Evolutionary conservation across 495 filamentous ascomycete genomes (phyloP).

Genomic region (Penicillium dipodomyicola): DNA sequence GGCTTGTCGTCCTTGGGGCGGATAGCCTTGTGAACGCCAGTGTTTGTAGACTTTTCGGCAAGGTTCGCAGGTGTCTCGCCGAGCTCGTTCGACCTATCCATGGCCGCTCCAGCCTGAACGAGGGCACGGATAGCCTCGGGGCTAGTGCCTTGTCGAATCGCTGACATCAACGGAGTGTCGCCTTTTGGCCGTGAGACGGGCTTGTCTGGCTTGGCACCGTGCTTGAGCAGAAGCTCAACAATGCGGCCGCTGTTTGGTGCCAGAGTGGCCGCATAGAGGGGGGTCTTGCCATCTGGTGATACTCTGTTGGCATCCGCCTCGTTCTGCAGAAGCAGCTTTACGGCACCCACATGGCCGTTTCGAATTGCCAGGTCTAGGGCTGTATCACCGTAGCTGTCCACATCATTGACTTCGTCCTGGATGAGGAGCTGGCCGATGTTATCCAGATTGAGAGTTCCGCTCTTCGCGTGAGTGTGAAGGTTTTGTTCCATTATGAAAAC

Average conservation of each 20-base stretch:
- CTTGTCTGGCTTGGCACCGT: not conserved
- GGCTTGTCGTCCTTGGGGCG: not conserved
- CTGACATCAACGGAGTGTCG: not conserved
- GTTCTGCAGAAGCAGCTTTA: constrained; percentile 5
- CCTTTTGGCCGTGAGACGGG: not conserved
- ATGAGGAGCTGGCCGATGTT: too few species aligned
- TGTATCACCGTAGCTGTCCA: constrained; percentile 40
- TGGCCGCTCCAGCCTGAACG: not conserved
- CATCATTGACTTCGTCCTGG: not conserved
- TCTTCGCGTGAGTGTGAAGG: too few species aligned
- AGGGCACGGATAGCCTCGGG: constrained; percentile 1
- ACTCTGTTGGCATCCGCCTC: constrained; percentile 1
- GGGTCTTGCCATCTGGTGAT: not conserved
- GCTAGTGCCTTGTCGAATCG: constrained; percentile 1
- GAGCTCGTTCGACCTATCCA: not conserved
- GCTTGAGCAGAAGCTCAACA: not conserved
- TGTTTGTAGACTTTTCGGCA: not conserved
- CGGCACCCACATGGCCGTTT: not conserved
- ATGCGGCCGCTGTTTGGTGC: constrained; percentile 5
- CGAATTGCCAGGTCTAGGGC: not conserved
- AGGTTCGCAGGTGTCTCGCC: not conserved
- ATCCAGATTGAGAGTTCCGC: too few species aligned
- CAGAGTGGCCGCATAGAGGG: not conserved
- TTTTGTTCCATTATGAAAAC: too few species aligned
- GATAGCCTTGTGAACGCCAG: constrained; percentile 1